phyloP scores from a whole-genome alignment of 2,329 filamentous ascomycete species.

The Calonectria pteridis region DNA sequence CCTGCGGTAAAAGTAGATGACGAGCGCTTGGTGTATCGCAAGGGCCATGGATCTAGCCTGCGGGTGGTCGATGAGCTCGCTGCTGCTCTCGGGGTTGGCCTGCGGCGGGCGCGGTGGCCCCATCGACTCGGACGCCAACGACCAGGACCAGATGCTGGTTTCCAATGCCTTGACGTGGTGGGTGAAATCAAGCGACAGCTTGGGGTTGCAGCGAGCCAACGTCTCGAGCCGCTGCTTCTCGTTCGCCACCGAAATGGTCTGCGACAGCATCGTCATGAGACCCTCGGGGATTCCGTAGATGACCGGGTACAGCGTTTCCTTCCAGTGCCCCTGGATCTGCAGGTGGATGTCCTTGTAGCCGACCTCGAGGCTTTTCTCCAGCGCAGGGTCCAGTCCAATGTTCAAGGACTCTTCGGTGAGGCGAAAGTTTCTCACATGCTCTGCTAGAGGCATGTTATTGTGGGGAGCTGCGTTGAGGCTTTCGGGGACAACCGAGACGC shows the following conservation, averaged over 20 bases:
- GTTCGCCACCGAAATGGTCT: conserved; percentile 56
- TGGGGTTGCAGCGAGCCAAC: conserved; percentile 35
- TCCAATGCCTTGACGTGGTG: conserved; percentile 49
- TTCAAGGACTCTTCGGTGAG: conserved; percentile 45
- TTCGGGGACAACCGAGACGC: conserved; percentile 42
- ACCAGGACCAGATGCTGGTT: conserved; percentile 49
- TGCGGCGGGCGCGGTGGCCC: conserved; percentile 26
- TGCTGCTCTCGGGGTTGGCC: neutral
- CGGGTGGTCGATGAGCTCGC: conserved; percentile 37
- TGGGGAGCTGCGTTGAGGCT: neutral
- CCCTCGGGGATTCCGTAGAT: conserved; percentile 60
- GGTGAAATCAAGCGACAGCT: conserved; percentile 41
- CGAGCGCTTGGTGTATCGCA: conserved; percentile 57
- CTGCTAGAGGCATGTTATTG: neutral
- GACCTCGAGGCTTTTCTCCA: conserved; percentile 50
- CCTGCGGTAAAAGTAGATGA: conserved; percentile 60
- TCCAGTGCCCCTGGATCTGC: conserved; percentile 54
- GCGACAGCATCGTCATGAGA: conserved; percentile 55
- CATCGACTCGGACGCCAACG: conserved; percentile 16
- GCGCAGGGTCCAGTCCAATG: conserved; percentile 42
- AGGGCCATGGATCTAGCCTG: conserved; percentile 39
- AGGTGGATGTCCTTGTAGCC: conserved; percentile 60
- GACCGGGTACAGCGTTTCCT: conserved; percentile 56
- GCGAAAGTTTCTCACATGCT: conserved; percentile 43
- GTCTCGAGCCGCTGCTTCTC: conserved; percentile 52